Conservation (phyloP, 129 eudicot genomes). For the Glebionis coronaria region DNA sequence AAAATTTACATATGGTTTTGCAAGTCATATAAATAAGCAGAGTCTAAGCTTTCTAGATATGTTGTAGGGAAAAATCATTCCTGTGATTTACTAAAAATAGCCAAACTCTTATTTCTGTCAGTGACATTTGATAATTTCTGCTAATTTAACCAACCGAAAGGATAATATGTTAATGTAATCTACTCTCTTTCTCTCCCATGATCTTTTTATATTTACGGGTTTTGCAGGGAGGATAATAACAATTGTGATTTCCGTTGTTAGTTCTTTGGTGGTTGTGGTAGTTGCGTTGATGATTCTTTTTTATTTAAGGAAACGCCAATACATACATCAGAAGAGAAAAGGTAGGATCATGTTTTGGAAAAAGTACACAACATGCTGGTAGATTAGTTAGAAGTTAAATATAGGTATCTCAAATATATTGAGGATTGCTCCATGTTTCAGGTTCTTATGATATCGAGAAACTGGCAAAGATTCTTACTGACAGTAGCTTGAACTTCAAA, state of each 20-base stretch:
- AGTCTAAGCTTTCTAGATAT: background rate
- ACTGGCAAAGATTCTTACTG: conserved; percentile 19
- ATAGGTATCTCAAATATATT: background rate
- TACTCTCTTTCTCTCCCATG: background rate
- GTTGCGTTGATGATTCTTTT: conserved; percentile 39
- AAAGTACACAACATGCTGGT: background rate
- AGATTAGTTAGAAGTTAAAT: background rate
- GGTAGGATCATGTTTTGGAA: background rate
- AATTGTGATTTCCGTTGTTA: conserved; percentile 40
- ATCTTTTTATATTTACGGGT: background rate
- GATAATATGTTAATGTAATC: too few species aligned
- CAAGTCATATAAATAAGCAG: background rate
- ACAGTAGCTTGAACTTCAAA: conserved; percentile 44
- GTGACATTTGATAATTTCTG: too few species aligned
- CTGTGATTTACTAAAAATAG: too few species aligned
- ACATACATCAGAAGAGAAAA: conserved; percentile 25
- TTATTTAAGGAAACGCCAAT: conserved; percentile 44
- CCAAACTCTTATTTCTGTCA: too few species aligned
- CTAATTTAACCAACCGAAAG: too few species aligned
- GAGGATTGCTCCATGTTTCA: conserved; percentile 14
- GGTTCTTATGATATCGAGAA: conserved; percentile 19
- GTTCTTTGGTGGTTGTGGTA: conserved; percentile 46
- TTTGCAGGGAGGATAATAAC: conserved; percentile 46
- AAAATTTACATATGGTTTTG: background rate
- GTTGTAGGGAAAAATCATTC: too few species aligned